These are phyloP conservation scores for Coprinellus micaceus DNA, from an alignment of 768 basidiomycete species.

Conservation along the genomic window DNA sequence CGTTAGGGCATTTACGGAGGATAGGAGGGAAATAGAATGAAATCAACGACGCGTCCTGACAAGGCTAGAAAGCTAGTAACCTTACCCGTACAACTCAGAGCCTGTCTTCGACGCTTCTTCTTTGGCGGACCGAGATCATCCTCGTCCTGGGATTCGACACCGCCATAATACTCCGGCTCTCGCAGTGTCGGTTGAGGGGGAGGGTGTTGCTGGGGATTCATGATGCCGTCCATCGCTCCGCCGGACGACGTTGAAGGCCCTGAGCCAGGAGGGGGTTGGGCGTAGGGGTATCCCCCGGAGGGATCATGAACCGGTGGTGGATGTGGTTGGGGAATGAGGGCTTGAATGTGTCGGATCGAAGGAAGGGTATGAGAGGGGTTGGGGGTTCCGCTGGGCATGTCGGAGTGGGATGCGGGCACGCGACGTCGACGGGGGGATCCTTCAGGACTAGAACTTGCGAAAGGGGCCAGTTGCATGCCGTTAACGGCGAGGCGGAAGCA, in stretches of 20 bases:
- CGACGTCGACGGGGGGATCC: conserved; percentile 19
- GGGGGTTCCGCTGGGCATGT: conserved; percentile 17
- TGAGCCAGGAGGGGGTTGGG: conserved; percentile 19
- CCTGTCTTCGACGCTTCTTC: conserved; percentile 80
- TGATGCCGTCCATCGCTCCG: background rate
- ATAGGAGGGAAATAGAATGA: conserved; percentile 7
- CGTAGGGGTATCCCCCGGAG: conserved; percentile 16
- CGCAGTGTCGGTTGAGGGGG: conserved; percentile 16
- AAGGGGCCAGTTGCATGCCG: conserved; percentile 15
- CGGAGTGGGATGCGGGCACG: conserved; percentile 18
- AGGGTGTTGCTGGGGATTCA: conserved; percentile 18
- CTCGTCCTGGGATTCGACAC: conserved; percentile 55
- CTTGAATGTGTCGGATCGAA: conserved; percentile 66
- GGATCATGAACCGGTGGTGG: conserved; percentile 12
- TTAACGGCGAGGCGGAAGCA: conserved; percentile 21
- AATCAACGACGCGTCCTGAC: conserved; percentile 17
- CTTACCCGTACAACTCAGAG: conserved; percentile 81
- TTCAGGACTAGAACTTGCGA: conserved; percentile 5
- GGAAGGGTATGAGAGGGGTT: conserved; percentile 43
- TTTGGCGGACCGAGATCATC: conserved; percentile 61
- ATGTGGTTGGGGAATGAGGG: conserved; percentile 53
- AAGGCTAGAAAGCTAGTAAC: conserved; percentile 18
- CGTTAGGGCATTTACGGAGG: conserved; percentile 19
- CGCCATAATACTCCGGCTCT: conserved; percentile 31
- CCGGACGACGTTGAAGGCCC: background rate